A percentile compares a stretch with the other conserved stretches of the same genome.
phyloP scores from a whole-genome alignment of 768 basidiomycete genomes.

The Postia placenta region DNA sequence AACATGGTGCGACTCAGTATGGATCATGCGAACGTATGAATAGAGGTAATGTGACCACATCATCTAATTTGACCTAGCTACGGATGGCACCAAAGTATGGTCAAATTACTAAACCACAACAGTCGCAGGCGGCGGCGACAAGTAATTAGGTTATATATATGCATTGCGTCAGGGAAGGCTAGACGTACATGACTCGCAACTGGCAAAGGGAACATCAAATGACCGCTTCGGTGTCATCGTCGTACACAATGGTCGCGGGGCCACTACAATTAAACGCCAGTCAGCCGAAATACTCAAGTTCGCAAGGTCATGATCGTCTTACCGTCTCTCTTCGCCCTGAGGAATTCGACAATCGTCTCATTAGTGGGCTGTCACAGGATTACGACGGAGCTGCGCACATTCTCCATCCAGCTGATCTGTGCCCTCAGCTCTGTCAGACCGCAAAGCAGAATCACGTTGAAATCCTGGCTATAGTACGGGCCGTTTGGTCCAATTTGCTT shows the following conservation, averaged over 20 bases:
- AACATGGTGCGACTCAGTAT: too few relatives aligned
- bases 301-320: not conserved
- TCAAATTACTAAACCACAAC: too few relatives aligned
- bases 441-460: constrained; percentile 36
- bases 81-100: too few relatives aligned
- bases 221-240: constrained; percentile 16
- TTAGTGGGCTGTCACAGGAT: not conserved
- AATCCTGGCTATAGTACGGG: constrained; percentile 25
- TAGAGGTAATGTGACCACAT: too few relatives aligned
- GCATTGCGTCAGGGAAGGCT: too few relatives aligned
- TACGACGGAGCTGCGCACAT: constrained; percentile 9
- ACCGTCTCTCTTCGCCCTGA: constrained; percentile 5
- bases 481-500: constrained; percentile 2
- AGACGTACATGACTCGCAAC: too few relatives aligned
- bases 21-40: too few relatives aligned
- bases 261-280: not conserved
- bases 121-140: too few relatives aligned
- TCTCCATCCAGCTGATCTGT: constrained; percentile 38
- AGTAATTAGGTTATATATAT: too few relatives aligned
- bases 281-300: not conserved
- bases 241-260: constrained; percentile 23
- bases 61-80: too few relatives aligned
- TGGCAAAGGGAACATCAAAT: too few relatives aligned
- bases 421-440: constrained; percentile 42
- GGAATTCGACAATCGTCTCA: not conserved